Conservation (phyloP, 345 rosid species). For the Lumnitzera racemosa region DNA sequence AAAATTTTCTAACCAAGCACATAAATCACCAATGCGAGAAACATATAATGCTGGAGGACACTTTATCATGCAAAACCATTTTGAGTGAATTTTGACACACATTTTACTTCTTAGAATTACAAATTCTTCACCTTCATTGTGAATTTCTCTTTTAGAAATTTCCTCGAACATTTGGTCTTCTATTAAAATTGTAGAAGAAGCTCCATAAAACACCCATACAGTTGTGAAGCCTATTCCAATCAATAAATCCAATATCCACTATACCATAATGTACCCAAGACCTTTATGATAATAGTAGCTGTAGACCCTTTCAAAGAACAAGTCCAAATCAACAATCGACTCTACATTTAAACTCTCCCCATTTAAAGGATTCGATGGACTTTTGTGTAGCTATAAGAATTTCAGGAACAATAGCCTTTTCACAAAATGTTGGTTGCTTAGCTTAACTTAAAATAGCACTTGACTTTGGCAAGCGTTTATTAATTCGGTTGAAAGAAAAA, state of each 20-base stretch:
- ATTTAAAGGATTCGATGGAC: conserved; percentile 85
- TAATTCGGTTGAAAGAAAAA: too few species aligned
- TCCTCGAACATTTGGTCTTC: conserved; percentile 26
- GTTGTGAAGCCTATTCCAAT: too few species aligned
- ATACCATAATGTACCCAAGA: conserved; percentile 83
- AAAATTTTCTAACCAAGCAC: too few species aligned
- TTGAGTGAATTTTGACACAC: not conserved
- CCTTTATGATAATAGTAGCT: conserved; percentile 95
- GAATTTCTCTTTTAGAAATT: conserved; percentile 3
- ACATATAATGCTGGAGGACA: too few species aligned
- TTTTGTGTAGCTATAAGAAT: too few species aligned
- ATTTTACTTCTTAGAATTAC: not conserved
- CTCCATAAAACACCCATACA: conserved; percentile 12
- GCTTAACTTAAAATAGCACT: too few species aligned
- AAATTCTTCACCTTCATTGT: conserved; percentile 7
- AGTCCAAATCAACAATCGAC: conserved; percentile 87
- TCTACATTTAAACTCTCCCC: conserved; percentile 79
- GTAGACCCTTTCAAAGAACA: conserved; percentile 84
- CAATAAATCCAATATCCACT: conserved; percentile 96
- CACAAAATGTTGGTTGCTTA: too few species aligned
- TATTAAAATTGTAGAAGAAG: conserved; percentile 21
- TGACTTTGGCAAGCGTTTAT: too few species aligned
- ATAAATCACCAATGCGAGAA: too few species aligned
- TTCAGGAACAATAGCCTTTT: too few species aligned
- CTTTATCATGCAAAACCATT: too few species aligned